Conservation (phyloP, 1,284 basidiomycete species). For the Rhodotorula sp. region DNA sequence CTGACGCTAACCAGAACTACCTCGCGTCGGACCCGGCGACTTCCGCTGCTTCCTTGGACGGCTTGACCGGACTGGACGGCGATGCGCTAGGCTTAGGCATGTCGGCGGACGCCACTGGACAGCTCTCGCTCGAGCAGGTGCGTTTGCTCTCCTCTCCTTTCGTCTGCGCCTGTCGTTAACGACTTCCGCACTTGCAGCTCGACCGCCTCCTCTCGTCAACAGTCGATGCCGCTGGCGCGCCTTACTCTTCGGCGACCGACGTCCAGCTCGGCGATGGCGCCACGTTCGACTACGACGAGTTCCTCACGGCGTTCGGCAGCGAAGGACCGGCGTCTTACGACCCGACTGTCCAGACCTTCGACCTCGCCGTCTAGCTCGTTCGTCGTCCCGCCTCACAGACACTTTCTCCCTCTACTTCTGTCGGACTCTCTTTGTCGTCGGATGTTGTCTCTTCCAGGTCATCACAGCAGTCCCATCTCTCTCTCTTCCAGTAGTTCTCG, state of each 20-base stretch:
- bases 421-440: constrained; percentile 12
- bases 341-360: not conserved
- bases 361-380: not conserved
- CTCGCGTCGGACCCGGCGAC: too few species aligned
- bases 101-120: not conserved
- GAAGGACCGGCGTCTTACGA: constrained; percentile 11
- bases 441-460: too few species aligned
- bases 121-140: constrained; percentile 13
- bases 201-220: constrained; percentile 3
- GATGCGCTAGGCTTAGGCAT: too few species aligned
- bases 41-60: too few species aligned
- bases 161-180: not conserved
- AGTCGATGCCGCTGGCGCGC: not conserved
- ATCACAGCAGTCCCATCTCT: too few species aligned
- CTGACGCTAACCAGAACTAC: too few species aligned
- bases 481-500: too few species aligned
- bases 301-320: constrained; percentile 7
- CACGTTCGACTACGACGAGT: constrained; percentile 7
- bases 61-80: not conserved
- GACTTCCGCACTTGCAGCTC: not conserved
- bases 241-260: not conserved
- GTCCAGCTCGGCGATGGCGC: not conserved
- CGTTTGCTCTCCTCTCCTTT: not conserved
- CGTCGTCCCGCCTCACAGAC: not conserved
- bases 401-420: constrained; percentile 15